Evolutionary conservation across 1,139 yeast genomes (phyloP).

Genomic region (Arxiozyma bovina): DNA sequence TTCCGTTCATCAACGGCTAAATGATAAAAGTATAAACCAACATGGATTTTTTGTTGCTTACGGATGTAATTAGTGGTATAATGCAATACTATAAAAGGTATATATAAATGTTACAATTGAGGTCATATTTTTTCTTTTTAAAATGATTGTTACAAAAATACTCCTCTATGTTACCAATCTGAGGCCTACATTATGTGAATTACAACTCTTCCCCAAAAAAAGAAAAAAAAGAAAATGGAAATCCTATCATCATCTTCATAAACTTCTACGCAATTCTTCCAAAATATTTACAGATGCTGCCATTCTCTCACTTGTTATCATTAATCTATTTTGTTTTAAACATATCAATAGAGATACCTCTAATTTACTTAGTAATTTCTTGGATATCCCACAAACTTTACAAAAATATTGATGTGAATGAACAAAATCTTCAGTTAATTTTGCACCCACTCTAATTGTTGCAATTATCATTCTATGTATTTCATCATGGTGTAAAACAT

Average conservation of each 20-base stretch:
- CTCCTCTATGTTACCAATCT: background rate
- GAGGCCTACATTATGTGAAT: background rate
- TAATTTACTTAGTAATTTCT: conserved; percentile 37
- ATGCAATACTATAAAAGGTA: background rate
- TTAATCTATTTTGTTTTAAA: conserved; percentile 15
- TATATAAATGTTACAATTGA: background rate
- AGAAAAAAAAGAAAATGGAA: too few species aligned
- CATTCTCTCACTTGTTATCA: conserved; percentile 9
- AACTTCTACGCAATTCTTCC: conserved; percentile 9
- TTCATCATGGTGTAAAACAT: conserved; percentile 31
- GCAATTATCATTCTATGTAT: conserved; percentile 44
- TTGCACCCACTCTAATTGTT: conserved; percentile 42
- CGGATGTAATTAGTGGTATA: too few species aligned
- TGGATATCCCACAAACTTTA: conserved; percentile 43
- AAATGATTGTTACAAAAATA: too few species aligned
- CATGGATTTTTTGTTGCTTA: background rate
- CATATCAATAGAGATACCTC: conserved; percentile 40
- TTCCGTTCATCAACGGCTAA: background rate
- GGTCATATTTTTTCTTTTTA: too few species aligned
- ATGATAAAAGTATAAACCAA: too few species aligned
- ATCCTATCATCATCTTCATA: too few species aligned
- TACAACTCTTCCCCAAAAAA: too few species aligned
- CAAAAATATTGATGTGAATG: conserved; percentile 45
- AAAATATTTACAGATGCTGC: conserved; percentile 9
- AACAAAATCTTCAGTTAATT: conserved; percentile 43